Base-by-base conservation (phyloP, 768 basidiomycete species). In the Mycena crocata region DNA sequence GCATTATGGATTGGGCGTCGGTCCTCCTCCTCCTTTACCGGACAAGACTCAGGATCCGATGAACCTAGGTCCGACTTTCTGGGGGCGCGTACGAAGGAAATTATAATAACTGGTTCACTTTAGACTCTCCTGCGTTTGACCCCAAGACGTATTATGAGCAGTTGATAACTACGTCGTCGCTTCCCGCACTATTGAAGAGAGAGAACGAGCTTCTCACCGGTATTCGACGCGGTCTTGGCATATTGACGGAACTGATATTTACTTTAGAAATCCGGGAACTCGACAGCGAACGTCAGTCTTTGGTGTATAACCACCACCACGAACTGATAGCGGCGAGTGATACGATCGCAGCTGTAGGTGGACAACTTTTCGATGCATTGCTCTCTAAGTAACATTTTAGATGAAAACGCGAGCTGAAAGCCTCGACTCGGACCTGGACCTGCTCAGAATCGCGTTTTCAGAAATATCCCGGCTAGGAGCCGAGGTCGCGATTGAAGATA, bases 221-320 rank as follows among this genome's bases (percentile, higher is more conserved):
- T 90, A 56, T 15, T 72, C 66, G 24, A 26, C 15, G 26, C 39
- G 58, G 58, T 9, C 39, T 15, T 42, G 49, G 14, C 49, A n/a
- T 14, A 62, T 24, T 48, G 21, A 28, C 24, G 24, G 40, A 39
- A n/a, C 23, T 56, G 30, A 57, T 24, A 13, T 54, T 57, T 40
- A 30, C 23, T 35, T 2, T 66, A 95, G 96, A 97, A 77, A 96
- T 98, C 64, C 85, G 93, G 34, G 88, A 94, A 67, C 80, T 98
- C 17, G 94, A 97, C 62, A 89, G 91, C 73, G 95, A 97, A 73
- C 83, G 94, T 26, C 95, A 98, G 77, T 92, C 93, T 12, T 83
- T 98, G 46, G 95, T 98, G 14, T 98, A 98, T 75, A 95, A 96
- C 72, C 95, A 96, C 74, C 96, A 98, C 73, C 94, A 96, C 64